Evolutionary conservation across 23 red algal species (phyloP).

Genomic region (Gracilaria vermiculophylla): DNA sequence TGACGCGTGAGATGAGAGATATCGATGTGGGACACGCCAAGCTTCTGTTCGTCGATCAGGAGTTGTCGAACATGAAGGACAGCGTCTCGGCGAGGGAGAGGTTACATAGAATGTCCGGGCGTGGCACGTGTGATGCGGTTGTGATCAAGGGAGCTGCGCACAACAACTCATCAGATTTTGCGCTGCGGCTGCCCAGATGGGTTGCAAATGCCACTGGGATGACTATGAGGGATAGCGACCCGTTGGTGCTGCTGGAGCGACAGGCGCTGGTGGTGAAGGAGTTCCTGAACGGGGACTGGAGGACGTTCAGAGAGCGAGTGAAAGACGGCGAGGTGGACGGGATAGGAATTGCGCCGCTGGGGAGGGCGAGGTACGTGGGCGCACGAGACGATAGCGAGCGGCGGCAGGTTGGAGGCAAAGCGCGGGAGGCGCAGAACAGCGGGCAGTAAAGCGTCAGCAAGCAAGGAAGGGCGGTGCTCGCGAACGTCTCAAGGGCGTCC

Average conservation of each 20-base stretch:
- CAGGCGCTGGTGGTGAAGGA: background rate
- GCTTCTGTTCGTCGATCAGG: conserved; percentile 52
- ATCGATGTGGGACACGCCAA: background rate
- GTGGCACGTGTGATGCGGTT: conserved; percentile 33
- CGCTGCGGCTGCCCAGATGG: conserved; percentile 22
- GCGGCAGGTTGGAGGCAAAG: background rate
- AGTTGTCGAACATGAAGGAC: conserved; percentile 1
- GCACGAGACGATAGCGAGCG: background rate
- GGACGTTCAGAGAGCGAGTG: conserved; percentile 8
- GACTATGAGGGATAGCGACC: conserved; percentile 32
- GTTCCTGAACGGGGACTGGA: conserved; percentile 33
- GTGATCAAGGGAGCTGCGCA: conserved; percentile 21
- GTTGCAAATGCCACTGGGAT: conserved; percentile 28
- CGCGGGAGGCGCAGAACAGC: no score
- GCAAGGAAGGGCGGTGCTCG: no score
- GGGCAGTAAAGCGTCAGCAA: no score
- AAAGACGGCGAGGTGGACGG: background rate
- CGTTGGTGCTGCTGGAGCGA: background rate
- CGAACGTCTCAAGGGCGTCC: no score
- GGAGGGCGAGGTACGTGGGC: background rate
- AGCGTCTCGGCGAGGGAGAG: conserved; percentile 5
- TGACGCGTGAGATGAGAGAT: background rate
- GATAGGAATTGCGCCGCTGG: background rate
- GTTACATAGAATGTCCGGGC: background rate
- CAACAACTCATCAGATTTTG: conserved; percentile 68